Evolutionary conservation across 2,329 filamentous ascomycete genomes (phyloP).

Genomic region (Orbilia brochopaga): DNA sequence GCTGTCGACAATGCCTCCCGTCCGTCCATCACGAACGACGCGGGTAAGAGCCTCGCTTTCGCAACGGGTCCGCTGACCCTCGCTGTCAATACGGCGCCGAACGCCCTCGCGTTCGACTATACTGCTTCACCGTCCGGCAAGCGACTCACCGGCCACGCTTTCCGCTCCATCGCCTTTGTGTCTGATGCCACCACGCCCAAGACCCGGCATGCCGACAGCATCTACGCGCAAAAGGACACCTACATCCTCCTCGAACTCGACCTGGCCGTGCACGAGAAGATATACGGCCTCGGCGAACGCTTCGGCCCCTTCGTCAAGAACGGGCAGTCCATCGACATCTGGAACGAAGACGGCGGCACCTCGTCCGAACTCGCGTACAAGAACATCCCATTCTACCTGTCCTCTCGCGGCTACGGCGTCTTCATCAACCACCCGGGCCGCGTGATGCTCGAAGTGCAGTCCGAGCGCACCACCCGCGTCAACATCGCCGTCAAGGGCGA

Average conservation of each 20-base stretch:
- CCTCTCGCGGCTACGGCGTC: constrained; percentile 75
- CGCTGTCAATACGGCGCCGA: constrained; percentile 57
- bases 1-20: constrained; percentile 56
- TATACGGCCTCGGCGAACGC: constrained; percentile 76
- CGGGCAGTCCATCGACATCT: constrained; percentile 71
- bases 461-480: constrained; percentile 72
- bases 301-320: constrained; percentile 80
- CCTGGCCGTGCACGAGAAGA: constrained; percentile 66
- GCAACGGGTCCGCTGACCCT: constrained; percentile 58
- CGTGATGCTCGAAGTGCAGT: constrained; percentile 75
- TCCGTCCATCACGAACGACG: constrained; percentile 53
- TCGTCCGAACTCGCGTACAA: constrained; percentile 75
- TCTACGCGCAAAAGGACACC: constrained; percentile 56
- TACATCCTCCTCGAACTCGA: constrained; percentile 61
- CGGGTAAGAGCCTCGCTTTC: constrained; percentile 58
- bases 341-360: constrained; percentile 70
- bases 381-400: constrained; percentile 73
- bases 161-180: constrained; percentile 59
- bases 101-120: constrained; percentile 59
- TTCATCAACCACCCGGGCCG: constrained; percentile 75
- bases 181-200: constrained; percentile 54
- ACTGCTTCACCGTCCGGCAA: constrained; percentile 55
- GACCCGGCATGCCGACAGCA: constrained; percentile 56
- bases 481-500: constrained; percentile 74
- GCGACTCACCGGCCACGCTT: constrained; percentile 58